Conservation (phyloP, 2,329 filamentous ascomycete species). For the Verticillium isaacii region DNA sequence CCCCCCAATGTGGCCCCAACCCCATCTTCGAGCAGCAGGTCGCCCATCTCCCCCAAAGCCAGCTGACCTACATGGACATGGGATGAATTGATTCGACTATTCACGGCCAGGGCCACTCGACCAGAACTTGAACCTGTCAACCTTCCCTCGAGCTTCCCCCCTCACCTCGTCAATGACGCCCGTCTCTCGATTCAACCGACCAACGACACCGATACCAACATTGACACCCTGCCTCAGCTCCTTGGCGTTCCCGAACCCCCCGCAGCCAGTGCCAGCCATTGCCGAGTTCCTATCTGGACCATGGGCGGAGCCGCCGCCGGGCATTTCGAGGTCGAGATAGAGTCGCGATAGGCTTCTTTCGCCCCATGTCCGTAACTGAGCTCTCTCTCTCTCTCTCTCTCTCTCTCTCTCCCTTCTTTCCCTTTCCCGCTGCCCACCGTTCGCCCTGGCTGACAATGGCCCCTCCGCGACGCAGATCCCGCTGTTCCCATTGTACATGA, state of each 20-base stretch:
- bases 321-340: background rate
- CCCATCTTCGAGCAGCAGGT: background rate
- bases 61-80: background rate
- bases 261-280: background rate
- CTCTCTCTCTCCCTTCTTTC: background rate
- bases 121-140: background rate
- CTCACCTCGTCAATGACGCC: background rate
- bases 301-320: background rate
- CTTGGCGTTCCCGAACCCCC: background rate
- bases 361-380: background rate
- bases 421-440: background rate
- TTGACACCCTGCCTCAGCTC: background rate
- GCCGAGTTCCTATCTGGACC: background rate
- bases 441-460: background rate
- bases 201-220: background rate
- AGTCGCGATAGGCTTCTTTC: background rate
- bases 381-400: background rate
- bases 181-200: background rate
- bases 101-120: background rate
- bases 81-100: background rate
- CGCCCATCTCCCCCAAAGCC: background rate
- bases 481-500: background rate
- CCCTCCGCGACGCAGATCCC: background rate
- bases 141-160: background rate
- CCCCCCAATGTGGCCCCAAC: background rate